Conservation (phyloP, 2,329 filamentous ascomycete genomes). For the Pseudocercospora musae region DNA sequence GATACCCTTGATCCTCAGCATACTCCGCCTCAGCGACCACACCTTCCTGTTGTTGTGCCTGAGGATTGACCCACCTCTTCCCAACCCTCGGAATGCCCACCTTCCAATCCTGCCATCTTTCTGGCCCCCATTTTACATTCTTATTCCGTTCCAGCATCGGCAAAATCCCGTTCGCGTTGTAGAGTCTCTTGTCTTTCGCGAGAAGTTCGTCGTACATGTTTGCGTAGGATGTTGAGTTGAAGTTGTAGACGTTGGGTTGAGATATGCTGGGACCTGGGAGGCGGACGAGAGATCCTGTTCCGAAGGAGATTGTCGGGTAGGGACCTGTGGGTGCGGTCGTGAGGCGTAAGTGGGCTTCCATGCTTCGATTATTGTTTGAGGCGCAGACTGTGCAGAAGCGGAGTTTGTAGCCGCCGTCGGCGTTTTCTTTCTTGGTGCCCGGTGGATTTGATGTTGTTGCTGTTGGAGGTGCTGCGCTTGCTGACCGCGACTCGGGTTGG, state of each 20-base stretch:
- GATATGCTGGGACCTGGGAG: conserved; percentile 86
- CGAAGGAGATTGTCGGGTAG: conserved; percentile 97
- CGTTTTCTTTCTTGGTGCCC: conserved; percentile 37
- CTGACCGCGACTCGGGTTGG: conserved; percentile 18
- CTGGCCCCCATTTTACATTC: conserved; percentile 88
- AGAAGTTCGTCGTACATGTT: conserved; percentile 91
- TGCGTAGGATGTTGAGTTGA: conserved; percentile 95
- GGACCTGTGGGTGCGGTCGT: conserved; percentile 58
- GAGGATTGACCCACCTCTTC: conserved; percentile 41
- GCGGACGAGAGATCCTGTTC: conserved; percentile 90
- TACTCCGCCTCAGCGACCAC: conserved; percentile 39
- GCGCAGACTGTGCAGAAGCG: conserved; percentile 99
- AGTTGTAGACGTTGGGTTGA: conserved; percentile 95
- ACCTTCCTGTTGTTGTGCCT: neutral
- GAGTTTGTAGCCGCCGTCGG: conserved; percentile 64
- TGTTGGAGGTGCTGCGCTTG: conserved; percentile 26
- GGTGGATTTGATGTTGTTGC: conserved; percentile 16
- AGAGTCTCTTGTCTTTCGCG: conserved; percentile 79
- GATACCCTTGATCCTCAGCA: conserved; percentile 68
- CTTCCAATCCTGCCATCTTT: conserved; percentile 97
- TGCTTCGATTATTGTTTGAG: conserved; percentile 97
- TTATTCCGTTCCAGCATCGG: conserved; percentile 95
- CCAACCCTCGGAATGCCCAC: conserved; percentile 79
- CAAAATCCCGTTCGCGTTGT: conserved; percentile 85
- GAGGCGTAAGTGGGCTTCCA: conserved; percentile 96